phyloP scores from a whole-genome alignment of 106 monocot genomes.

The Dactylorhiza incarnata region DNA sequence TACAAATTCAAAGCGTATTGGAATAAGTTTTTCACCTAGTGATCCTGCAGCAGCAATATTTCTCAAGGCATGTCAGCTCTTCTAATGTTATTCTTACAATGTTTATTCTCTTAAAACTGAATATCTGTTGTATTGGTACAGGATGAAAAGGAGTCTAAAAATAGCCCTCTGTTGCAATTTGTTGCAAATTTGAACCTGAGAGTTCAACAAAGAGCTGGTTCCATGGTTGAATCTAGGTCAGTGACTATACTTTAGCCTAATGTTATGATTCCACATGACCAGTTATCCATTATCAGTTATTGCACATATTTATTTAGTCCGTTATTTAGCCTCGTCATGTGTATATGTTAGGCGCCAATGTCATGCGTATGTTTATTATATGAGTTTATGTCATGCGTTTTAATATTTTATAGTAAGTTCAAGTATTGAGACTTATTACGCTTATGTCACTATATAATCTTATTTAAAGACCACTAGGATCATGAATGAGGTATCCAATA shows the following conservation, averaged over 20 bases:
- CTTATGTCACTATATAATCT: no score
- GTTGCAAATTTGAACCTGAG: constrained; percentile 40
- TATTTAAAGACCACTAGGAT: no score
- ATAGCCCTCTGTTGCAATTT: constrained; percentile 64
- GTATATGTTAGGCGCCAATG: no score
- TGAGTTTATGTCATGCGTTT: no score
- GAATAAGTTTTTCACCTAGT: constrained; percentile 53
- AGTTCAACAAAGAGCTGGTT: constrained; percentile 59
- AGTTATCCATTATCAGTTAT: no score
- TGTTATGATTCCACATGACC: no score
- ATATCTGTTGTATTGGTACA: constrained; percentile 25
- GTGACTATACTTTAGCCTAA: background rate
- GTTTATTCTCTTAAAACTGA: constrained; percentile 2
- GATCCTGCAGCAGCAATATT: constrained; percentile 49
- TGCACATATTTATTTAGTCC: no score
- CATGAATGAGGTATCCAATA: no score
- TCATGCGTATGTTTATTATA: no score
- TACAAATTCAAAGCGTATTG: constrained; percentile 44
- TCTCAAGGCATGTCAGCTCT: constrained; percentile 38
- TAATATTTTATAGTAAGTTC: no score
- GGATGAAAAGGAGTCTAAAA: constrained; percentile 69
- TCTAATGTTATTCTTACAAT: background rate
- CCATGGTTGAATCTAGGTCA: constrained; percentile 76
- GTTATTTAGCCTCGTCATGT: no score
- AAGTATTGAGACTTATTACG: no score